Percentiles rank a stretch among this genome's conserved stretches.
These are phyloP conservation scores for Proliferodiscus dingleyae DNA, from an alignment of 2,329 filamentous ascomycete species.

Conservation along the genomic window DNA sequence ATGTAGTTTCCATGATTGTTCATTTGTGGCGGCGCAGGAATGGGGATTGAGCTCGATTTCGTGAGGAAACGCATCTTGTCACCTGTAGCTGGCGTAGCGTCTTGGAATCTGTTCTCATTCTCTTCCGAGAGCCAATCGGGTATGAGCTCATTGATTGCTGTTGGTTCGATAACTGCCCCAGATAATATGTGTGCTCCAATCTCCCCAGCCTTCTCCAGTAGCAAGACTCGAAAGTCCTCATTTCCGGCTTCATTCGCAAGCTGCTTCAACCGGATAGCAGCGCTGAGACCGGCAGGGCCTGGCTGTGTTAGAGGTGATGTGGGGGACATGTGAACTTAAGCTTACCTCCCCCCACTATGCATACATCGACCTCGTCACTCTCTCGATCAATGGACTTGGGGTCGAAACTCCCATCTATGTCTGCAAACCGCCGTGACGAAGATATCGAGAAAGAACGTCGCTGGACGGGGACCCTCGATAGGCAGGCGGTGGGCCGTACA, in stretches of 20 bases:
- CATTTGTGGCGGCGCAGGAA: constrained; percentile 94
- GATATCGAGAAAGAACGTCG: constrained; percentile 41
- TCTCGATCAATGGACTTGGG: constrained; percentile 72
- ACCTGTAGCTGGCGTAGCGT: constrained; percentile 74
- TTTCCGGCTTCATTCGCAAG: constrained; percentile 91
- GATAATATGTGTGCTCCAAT: constrained; percentile 93
- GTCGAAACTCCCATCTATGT: constrained; percentile 57
- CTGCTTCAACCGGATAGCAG: constrained; percentile 93
- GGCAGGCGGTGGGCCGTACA: constrained; percentile 17
- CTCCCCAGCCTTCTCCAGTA: constrained; percentile 94
- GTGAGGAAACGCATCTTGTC: constrained; percentile 96
- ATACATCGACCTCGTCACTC: constrained; percentile 90
- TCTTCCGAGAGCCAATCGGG: constrained; percentile 89
- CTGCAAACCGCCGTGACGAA: constrained; percentile 36
- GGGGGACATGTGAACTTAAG: constrained; percentile 4
- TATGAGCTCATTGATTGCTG: constrained; percentile 80
- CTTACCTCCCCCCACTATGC: constrained; percentile 84
- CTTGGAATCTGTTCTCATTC: constrained; percentile 82
- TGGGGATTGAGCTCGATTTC: constrained; percentile 68
- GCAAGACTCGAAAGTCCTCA: constrained; percentile 87
- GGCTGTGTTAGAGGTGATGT: constrained; percentile 14
- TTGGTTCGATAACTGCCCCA: constrained; percentile 89
- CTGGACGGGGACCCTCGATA: constrained; percentile 20
- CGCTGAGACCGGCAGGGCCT: constrained; percentile 87
- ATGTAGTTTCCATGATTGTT: constrained; percentile 98